These are phyloP conservation scores for Cylindrodendrum hubeiense DNA, from an alignment of 2,329 filamentous ascomycete genomes.

Conservation along the genomic window DNA sequence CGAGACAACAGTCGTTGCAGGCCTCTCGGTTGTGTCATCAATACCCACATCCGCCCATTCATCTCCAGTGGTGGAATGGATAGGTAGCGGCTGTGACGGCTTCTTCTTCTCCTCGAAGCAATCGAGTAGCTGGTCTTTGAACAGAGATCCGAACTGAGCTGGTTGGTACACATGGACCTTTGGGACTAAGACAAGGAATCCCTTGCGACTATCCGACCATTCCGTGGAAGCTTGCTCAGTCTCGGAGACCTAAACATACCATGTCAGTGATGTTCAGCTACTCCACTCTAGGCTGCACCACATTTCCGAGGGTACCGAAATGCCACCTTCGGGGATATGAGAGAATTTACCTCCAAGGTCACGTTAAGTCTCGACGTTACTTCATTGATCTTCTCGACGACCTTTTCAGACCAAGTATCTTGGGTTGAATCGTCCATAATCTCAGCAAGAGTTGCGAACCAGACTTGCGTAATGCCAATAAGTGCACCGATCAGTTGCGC, in stretches of 20 bases:
- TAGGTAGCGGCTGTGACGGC: slow-evolving; percentile 23
- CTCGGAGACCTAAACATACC: slow-evolving; percentile 32
- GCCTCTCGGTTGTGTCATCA: slow-evolving; percentile 37
- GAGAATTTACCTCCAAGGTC: slow-evolving; percentile 50
- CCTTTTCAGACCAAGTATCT: slow-evolving; percentile 55
- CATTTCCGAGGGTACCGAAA: background rate
- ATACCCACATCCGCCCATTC: slow-evolving; percentile 60
- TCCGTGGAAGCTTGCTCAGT: slow-evolving; percentile 46
- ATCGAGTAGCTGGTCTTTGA: slow-evolving; percentile 50
- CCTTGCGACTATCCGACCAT: slow-evolving; percentile 53
- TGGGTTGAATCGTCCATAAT: slow-evolving; percentile 57
- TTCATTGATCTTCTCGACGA: slow-evolving; percentile 53
- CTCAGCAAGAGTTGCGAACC: slow-evolving; percentile 52
- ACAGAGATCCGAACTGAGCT: slow-evolving; percentile 50
- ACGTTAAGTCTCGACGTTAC: slow-evolving; percentile 46
- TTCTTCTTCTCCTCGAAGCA: slow-evolving; percentile 49
- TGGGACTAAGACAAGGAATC: slow-evolving; percentile 56
- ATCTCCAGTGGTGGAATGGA: slow-evolving; percentile 47
- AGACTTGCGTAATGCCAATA: slow-evolving; percentile 53
- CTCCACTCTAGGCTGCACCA: background rate
- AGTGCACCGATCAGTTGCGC: slow-evolving; percentile 52
- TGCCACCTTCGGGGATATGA: background rate
- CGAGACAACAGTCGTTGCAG: background rate
- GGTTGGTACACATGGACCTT: slow-evolving; percentile 46
- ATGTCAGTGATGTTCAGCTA: background rate